Evolutionary conservation across 2,329 filamentous ascomycete genomes (phyloP).

Genomic region (Aspergillus puulaauensis): DNA sequence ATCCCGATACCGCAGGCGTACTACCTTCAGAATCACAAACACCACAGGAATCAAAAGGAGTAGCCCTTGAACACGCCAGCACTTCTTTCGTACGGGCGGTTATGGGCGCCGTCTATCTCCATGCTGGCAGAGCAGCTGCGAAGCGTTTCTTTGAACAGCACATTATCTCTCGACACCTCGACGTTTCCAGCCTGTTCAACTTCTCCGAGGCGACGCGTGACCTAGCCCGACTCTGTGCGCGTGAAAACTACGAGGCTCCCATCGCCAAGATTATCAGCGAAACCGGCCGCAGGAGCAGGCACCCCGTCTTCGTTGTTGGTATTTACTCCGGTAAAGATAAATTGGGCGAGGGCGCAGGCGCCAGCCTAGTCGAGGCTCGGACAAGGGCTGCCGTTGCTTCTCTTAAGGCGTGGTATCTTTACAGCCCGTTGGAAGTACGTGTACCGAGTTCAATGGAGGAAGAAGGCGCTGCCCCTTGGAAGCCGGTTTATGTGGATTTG

Average conservation of each 20-base stretch:
- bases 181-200: constrained; percentile 74
- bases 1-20: constrained; percentile 44
- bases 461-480: constrained; percentile 62
- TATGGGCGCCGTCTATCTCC: constrained; percentile 80
- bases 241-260: constrained; percentile 85
- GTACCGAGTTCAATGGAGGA: constrained; percentile 70
- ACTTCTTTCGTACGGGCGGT: constrained; percentile 79
- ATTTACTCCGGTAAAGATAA: constrained; percentile 90
- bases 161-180: constrained; percentile 75
- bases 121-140: constrained; percentile 74
- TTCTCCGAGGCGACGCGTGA: constrained; percentile 85
- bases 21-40: constrained; percentile 25
- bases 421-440: constrained; percentile 70
- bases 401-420: constrained; percentile 94
- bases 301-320: constrained; percentile 89
- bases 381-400: constrained; percentile 78
- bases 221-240: constrained; percentile 75
- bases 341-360: constrained; percentile 83
- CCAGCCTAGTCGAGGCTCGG: constrained; percentile 74
- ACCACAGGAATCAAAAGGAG: constrained; percentile 14
- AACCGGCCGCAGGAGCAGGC: constrained; percentile 79
- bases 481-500: constrained; percentile 67
- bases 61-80: constrained; percentile 59
- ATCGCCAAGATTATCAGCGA: constrained; percentile 86
- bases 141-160: constrained; percentile 83